Evolutionary conservation across 371 early-diverging fungal species (phyloP), one percentile per base, ranked within the genome.

Genomic region (Saksenaea oblongispora): DNA sequence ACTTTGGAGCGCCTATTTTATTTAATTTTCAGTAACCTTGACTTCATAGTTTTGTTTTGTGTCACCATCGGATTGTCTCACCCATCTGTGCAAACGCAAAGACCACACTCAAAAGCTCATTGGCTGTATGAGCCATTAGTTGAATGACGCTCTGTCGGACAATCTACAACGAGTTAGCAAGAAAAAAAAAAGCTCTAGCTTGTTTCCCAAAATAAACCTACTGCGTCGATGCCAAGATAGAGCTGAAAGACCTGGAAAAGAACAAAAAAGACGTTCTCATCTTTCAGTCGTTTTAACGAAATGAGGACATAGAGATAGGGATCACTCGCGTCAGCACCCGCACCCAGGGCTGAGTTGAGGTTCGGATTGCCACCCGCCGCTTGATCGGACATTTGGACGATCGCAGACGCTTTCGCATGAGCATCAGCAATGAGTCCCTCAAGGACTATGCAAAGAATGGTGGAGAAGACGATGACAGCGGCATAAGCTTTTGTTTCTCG

Each of bases 121-220:
- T 73, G 26, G 59, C 59, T 22, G 71, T 67, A 66, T 82, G 76
- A 11, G 79, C 78, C 7, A 76, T 70, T n/a, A 79, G 37, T 57
- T 82, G 83, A 58, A 82, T 82, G 8, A 79, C 67, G 58, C 71
- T 79, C 62, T 82, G 79, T 27, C 83, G 66, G n/a, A 82, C 70
- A 58, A 82, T 65, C 83, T 82, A 61, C 35, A 28, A 13, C 62
- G 17, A 24, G 1, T 58, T 18, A 42, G 44, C 8, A 13, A 54
- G 24, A 35, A 27, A 26, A 15, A 15, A 15, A 27, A 14, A 34
- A 35, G 37, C 11, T 34, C 24, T 34, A 7, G 15, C 13, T 17
- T 34, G 53, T 18, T 11, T 15, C n/a, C 17, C 9, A 15, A 27
- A 24, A 51, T 39, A 14, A n/a, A 56, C 76, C 66, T 79, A 82